Evolutionary conservation across 2,329 filamentous ascomycete species (phyloP).

Genomic region (Aspergillus sp.): DNA sequence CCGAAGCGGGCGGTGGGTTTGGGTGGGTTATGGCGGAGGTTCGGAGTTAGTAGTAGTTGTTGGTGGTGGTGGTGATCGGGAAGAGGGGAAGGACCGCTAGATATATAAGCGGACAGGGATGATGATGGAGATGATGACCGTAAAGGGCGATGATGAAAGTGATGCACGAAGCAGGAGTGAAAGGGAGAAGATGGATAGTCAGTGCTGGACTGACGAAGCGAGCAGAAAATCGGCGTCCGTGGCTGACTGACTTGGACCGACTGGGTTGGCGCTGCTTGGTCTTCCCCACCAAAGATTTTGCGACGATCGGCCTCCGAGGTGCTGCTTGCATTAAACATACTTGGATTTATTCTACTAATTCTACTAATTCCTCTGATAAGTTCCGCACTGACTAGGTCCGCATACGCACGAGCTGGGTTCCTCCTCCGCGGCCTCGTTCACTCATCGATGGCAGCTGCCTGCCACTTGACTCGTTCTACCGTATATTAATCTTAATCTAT

Average conservation of each 20-base stretch:
- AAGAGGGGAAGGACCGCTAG: conserved; percentile 7
- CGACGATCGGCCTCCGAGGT: conserved; percentile 27
- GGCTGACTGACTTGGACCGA: conserved; percentile 16
- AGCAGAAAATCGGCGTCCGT: conserved; percentile 20
- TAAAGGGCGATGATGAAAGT: conserved; percentile 2
- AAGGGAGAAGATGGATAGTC: not conserved
- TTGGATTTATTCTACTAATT: not conserved
- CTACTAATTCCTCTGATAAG: not conserved
- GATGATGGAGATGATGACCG: conserved; percentile 7
- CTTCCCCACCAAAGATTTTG: conserved; percentile 5
- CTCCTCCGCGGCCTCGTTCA: not conserved
- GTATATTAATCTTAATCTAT: not conserved
- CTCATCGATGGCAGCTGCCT: not conserved
- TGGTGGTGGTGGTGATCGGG: not conserved
- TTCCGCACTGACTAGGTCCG: conserved; percentile 21
- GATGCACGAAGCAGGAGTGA: conserved; percentile 5
- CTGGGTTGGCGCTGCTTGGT: conserved; percentile 1
- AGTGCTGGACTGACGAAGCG: conserved; percentile 11
- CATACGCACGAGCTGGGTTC: not conserved
- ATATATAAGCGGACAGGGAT: not conserved
- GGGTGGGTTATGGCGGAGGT: not conserved
- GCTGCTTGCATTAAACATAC: conserved; percentile 4
- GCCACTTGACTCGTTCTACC: not conserved
- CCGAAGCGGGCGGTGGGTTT: not conserved
- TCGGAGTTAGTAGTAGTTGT: not conserved